Conservation (phyloP, 2,329 filamentous ascomycete species). For the Xylaria sp. region DNA sequence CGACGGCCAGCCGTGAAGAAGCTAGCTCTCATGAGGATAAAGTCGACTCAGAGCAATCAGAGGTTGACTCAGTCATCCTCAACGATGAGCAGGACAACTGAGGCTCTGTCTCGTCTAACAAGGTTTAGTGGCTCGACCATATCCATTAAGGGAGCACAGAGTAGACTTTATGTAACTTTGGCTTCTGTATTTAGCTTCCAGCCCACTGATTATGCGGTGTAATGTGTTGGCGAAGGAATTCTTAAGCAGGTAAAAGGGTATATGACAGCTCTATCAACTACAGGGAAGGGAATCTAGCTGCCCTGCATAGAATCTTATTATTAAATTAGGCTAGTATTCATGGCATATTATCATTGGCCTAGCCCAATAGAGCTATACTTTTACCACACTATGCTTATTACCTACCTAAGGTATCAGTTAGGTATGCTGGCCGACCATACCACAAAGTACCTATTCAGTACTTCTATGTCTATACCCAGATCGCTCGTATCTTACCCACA, state of each 20-base stretch:
- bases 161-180: background rate
- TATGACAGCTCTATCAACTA: background rate
- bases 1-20: conserved; percentile 4
- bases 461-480: too few species aligned
- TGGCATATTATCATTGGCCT: too few species aligned
- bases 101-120: background rate
- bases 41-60: conserved; percentile 6
- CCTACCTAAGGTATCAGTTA: too few species aligned
- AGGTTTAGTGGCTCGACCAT: background rate
- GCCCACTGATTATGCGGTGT: background rate
- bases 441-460: too few species aligned
- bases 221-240: background rate
- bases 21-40: conserved; percentile 6
- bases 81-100: conserved; percentile 1
- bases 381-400: too few species aligned
- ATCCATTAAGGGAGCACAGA: background rate
- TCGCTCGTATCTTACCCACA: too few species aligned
- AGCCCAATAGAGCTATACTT: too few species aligned
- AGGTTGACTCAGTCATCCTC: conserved; percentile 13
- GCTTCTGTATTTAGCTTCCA: background rate
- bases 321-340: too few species aligned
- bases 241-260: background rate
- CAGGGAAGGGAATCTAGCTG: too few species aligned
- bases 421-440: too few species aligned
- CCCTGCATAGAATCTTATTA: too few species aligned